A percentile compares a stretch with the other conserved stretches of the same genome.
Conservation (phyloP, 2,329 filamentous ascomycete species). For the Xylaria digitata region DNA sequence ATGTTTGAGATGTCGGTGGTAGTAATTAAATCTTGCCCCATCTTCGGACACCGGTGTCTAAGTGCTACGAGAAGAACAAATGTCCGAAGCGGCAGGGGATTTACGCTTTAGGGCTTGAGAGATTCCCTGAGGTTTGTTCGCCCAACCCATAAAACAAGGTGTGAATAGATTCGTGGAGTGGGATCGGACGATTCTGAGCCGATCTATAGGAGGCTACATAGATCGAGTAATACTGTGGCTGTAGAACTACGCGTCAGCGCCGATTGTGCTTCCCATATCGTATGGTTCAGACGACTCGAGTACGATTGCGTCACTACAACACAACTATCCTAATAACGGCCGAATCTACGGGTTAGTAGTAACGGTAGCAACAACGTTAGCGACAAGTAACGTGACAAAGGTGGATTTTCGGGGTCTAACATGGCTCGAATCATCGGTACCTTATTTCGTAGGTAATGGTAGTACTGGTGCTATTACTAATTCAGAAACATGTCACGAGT, state of each 20-base stretch:
- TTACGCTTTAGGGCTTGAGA: neutral
- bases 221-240: conserved; percentile 6
- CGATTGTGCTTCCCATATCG: neutral
- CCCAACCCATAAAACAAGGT: neutral
- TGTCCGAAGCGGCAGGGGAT: neutral
- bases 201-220: conserved; percentile 8
- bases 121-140: neutral
- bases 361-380: neutral
- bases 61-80: neutral
- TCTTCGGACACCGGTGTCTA: neutral
- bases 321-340: neutral
- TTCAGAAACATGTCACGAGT: neutral
- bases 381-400: neutral
- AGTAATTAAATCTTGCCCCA: neutral
- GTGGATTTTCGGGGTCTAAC: no score
- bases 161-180: neutral
- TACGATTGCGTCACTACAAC: conserved; percentile 2
- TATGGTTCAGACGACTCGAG: neutral
- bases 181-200: neutral
- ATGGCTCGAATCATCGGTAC: neutral
- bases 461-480: neutral
- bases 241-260: neutral
- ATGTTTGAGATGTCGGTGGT: neutral
- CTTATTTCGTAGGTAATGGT: neutral
- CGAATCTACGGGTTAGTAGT: neutral